Evolutionary conservation across 331 rosid species (phyloP).

Genomic region (Phaseolus coccineus): DNA sequence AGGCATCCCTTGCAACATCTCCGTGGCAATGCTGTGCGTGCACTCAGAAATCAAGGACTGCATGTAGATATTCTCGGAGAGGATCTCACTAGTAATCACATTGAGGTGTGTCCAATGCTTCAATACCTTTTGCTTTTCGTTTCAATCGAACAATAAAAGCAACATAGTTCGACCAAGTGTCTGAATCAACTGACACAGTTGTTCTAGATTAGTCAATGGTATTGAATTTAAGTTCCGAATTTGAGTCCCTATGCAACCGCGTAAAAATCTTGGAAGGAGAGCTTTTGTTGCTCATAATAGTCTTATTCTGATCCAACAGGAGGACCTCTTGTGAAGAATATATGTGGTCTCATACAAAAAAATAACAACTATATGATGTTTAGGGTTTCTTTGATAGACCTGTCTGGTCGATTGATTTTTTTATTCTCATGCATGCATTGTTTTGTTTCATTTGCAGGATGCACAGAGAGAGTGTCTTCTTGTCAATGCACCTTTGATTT

Average conservation of each 20-base stretch:
- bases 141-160: neutral
- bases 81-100: slow-evolving; percentile 68
- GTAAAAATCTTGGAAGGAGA: no score
- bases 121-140: neutral
- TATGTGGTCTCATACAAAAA: neutral
- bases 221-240: no score
- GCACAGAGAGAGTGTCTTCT: slow-evolving; percentile 76
- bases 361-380: neutral
- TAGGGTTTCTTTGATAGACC: neutral
- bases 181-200: no score
- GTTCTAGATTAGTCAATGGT: neutral
- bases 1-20: slow-evolving; percentile 92
- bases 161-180: no score
- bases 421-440: neutral
- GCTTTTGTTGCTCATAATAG: neutral
- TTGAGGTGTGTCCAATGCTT: slow-evolving; percentile 63
- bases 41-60: slow-evolving; percentile 78
- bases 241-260: no score
- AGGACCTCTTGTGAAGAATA: neutral
- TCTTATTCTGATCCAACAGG: neutral
- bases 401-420: neutral
- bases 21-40: slow-evolving; percentile 83
- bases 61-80: slow-evolving; percentile 87
- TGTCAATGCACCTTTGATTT: slow-evolving; percentile 94
- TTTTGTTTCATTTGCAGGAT: slow-evolving; percentile 59